Base-by-base conservation (phyloP, 2,329 filamentous ascomycete genomes). In the Aureobasidium pullulans region DNA sequence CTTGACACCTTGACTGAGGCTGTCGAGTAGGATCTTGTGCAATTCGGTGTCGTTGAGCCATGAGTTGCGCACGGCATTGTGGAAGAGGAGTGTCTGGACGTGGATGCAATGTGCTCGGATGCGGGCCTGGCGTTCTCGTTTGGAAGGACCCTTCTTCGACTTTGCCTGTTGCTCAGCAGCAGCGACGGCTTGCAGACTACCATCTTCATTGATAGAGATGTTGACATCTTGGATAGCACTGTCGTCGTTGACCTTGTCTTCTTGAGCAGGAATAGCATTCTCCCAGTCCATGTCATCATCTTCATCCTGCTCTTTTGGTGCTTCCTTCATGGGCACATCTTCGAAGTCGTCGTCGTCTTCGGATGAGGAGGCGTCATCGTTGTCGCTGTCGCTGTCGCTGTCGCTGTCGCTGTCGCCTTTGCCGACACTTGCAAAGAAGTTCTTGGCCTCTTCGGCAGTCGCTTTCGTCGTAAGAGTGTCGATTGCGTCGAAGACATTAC, bases 21-120 rank as follows among this genome's bases (percentile, higher is more conserved):
- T 86, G n/a, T 85, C 84, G 4, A 94, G 79, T 69, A 96, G 78
- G 15, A 85, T 87, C 10, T 85, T 84, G 62, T 94, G 89, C 0
- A 95, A 79, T 62, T 88, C 83, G 3, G 80, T 72, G 66, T 97
- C 89, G 65, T 89, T 89, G 19, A 91, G 75, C 87, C 93, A 97
- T 0, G 84, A 79, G 70, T 97, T 96, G 43, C 89, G 84, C 13
- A 94, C 74, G 0, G 89, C 83, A 69, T 97, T 97, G 70, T 97
- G 92, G 80, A 88, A 96, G 61, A 99, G 81, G 15, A 99, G 77
- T 56, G 85, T 83, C 70, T 95, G 86, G 1, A 97, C 91, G 72
- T 99, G 94, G 65, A 96, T 80, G 66, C 89, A 89, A 72, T 99
- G 94, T 0, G 90, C 91, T 3, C 85, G 81, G 36, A 86, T 82